These are phyloP conservation scores for Angomonas ambiguus DNA, from an alignment of 208 protist species.

Conservation along the genomic window DNA sequence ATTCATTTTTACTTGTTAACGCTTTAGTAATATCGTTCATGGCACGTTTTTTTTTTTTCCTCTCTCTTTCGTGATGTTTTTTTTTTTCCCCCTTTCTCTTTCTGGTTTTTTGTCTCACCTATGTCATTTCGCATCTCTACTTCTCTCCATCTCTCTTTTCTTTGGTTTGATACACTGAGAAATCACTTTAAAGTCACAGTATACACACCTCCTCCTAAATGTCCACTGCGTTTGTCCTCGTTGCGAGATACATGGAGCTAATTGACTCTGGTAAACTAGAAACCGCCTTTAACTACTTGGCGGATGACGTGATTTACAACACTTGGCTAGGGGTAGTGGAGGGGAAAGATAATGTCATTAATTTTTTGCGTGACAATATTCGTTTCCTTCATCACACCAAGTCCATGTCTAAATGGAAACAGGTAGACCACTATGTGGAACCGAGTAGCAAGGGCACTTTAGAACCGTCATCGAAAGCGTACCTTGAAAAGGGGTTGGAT, in stretches of 20 bases:
- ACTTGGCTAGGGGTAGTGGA: conserved; percentile 79
- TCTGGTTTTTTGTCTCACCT: not conserved
- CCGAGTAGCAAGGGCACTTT: too few species aligned
- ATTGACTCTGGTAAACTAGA: conserved; percentile 50
- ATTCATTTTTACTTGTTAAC: conserved; percentile 1
- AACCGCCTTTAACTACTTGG: conserved; percentile 53
- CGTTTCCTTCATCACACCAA: conserved; percentile 61
- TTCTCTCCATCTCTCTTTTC: not conserved
- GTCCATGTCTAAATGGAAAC: conserved; percentile 65
- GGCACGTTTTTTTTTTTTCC: conserved; percentile 4
- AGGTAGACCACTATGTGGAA: conserved; percentile 69
- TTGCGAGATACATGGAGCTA: conserved; percentile 57
- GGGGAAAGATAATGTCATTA: conserved; percentile 64
- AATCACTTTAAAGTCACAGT: not conserved
- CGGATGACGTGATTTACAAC: conserved; percentile 67
- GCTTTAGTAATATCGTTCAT: not conserved
- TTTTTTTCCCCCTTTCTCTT: conserved; percentile 8
- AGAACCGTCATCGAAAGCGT: too few species aligned
- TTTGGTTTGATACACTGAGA: not conserved
- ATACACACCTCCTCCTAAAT: too few species aligned
- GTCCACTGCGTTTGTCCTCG: conserved; percentile 50
- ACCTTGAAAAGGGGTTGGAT: conserved; percentile 55
- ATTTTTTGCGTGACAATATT: conserved; percentile 72
- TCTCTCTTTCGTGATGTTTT: not conserved
- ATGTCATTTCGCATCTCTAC: not conserved